A percentile compares a stretch with the other conserved stretches of the same genome.
phyloP scores from a whole-genome alignment of 108 stramenopile species.

The Hondaea fermentalgiana region DNA sequence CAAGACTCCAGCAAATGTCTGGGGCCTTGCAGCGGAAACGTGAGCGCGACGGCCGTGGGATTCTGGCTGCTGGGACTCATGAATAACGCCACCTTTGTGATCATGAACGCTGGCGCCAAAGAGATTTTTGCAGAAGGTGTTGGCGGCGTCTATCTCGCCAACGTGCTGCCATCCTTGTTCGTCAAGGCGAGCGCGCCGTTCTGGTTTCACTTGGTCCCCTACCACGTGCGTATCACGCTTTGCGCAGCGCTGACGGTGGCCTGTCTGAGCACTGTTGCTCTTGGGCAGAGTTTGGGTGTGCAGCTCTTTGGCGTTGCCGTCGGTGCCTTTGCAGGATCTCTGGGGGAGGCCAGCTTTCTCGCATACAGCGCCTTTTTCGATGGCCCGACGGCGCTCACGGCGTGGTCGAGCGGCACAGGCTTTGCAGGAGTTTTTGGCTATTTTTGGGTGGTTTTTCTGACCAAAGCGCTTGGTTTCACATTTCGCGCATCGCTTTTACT shows the following conservation, averaged over 20 bases:
- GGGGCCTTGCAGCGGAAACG: not conserved
- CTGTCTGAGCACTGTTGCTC: slow-evolving; percentile 48
- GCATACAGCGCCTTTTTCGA: slow-evolving; percentile 55
- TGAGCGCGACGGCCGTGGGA: not conserved
- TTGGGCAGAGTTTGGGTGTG: not conserved
- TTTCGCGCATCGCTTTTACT: not conserved
- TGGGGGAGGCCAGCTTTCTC: slow-evolving; percentile 75
- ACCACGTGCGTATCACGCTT: slow-evolving; percentile 46
- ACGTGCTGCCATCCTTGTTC: slow-evolving; percentile 53
- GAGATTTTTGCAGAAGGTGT: slow-evolving; percentile 62
- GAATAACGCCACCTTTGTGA: slow-evolving; percentile 65
- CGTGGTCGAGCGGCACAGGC: slow-evolving; percentile 52
- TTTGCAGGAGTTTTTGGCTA: slow-evolving; percentile 50
- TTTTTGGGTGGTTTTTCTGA: slow-evolving; percentile 10
- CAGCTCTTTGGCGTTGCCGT: slow-evolving; percentile 71
- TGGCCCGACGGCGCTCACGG: slow-evolving; percentile 28
- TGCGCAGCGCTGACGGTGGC: slow-evolving; percentile 45
- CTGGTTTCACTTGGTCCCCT: slow-evolving; percentile 69
- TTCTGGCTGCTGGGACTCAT: slow-evolving; percentile 68
- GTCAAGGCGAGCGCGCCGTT: slow-evolving; percentile 60
- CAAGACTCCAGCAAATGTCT: too few relatives aligned
- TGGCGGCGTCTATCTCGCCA: slow-evolving; percentile 67
- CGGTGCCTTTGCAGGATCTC: slow-evolving; percentile 52
- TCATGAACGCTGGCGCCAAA: slow-evolving; percentile 75
- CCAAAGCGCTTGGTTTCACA: not conserved